Conservation (phyloP, 1,139 yeast species). For the Candida sojae region DNA sequence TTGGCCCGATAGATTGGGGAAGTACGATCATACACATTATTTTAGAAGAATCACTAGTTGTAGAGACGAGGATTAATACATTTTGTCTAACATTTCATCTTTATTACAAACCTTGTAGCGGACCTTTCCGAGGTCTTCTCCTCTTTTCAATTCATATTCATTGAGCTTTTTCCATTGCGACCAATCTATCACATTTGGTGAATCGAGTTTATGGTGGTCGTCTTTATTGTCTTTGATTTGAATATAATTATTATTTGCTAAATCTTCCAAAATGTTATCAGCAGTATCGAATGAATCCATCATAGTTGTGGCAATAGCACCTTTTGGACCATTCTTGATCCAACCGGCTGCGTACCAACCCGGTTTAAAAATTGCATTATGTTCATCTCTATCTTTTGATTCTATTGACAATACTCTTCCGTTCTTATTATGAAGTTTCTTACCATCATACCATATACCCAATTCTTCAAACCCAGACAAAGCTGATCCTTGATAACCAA, state of each 20-base stretch:
- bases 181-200: constrained; percentile 49
- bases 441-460: constrained; percentile 60
- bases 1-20: constrained; percentile 29
- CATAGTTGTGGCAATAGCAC: constrained; percentile 92
- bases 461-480: constrained; percentile 56
- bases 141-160: constrained; percentile 51
- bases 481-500: constrained; percentile 80
- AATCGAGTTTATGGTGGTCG: constrained; percentile 15
- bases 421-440: constrained; percentile 56
- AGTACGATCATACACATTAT: constrained; percentile 36
- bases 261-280: constrained; percentile 60
- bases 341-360: constrained; percentile 89
- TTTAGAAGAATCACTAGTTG: constrained; percentile 38
- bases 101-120: constrained; percentile 57
- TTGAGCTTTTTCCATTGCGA: constrained; percentile 69
- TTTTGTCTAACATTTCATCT: constrained; percentile 48
- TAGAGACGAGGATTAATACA: constrained; percentile 14
- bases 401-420: constrained; percentile 55
- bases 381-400: constrained; percentile 23
- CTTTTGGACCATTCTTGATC: constrained; percentile 87
- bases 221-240: constrained; percentile 8
- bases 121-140: constrained; percentile 48
- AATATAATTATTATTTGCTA: constrained; percentile 35
- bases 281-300: constrained; percentile 80
- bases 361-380: constrained; percentile 25